A percentile compares a stretch with the other conserved stretches of the same genome.
These are phyloP conservation scores for Curvularia lunata DNA, from an alignment of 2,329 filamentous ascomycete genomes.

Conservation along the genomic window DNA sequence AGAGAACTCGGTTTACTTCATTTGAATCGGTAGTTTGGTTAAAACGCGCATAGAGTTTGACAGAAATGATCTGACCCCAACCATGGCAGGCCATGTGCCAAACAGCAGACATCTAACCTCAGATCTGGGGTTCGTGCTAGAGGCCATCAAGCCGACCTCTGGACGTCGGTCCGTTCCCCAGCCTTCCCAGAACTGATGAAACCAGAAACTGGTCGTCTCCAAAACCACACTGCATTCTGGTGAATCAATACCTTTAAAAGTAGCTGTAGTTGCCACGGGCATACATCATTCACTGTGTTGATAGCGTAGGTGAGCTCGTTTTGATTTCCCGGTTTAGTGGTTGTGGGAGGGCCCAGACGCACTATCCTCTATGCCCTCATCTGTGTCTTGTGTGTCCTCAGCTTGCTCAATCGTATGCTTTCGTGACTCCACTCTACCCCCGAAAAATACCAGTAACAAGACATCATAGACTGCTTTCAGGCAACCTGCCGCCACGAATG, in stretches of 20 bases:
- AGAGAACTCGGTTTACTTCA: neutral
- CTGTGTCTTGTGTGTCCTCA: conserved; percentile 5
- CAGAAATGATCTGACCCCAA: neutral
- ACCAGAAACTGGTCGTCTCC: too few relatives aligned
- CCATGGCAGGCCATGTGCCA: neutral
- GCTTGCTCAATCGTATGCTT: conserved; percentile 12
- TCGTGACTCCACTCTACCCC: conserved; percentile 30
- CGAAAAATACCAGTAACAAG: conserved; percentile 45
- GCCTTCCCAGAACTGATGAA: too few relatives aligned
- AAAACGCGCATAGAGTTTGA: neutral
- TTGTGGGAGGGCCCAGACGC: neutral
- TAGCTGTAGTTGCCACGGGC: too few relatives aligned
- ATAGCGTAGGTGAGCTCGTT: too few relatives aligned
- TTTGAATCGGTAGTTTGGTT: neutral
- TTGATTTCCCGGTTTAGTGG: too few relatives aligned
- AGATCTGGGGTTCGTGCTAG: neutral
- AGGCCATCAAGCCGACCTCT: conserved; percentile 1
- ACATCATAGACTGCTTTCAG: conserved; percentile 48
- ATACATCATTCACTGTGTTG: too few relatives aligned
- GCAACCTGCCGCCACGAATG: conserved; percentile 48
- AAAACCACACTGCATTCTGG: too few relatives aligned
- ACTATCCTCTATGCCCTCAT: neutral
- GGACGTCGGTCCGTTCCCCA: neutral
- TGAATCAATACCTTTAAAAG: too few relatives aligned
- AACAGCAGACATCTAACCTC: neutral